phyloP scores from a whole-genome alignment of 768 basidiomycete genomes.

The Kondoa malvinella region DNA sequence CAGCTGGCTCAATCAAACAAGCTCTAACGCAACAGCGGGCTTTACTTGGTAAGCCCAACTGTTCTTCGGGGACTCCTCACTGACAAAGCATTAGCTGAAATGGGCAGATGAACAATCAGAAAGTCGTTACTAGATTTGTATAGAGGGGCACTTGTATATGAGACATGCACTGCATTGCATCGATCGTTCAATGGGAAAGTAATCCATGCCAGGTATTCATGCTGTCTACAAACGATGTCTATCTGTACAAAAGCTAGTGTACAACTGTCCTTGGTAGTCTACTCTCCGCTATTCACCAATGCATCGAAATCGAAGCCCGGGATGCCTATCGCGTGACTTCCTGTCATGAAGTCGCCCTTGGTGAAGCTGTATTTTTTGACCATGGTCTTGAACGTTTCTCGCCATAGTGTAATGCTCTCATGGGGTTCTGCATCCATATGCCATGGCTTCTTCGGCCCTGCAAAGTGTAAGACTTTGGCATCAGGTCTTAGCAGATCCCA shows the following conservation, averaged over 20 bases:
- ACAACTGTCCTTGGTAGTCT: too few species aligned
- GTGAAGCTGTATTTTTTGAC: neutral
- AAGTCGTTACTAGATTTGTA: too few species aligned
- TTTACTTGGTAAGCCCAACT: too few species aligned
- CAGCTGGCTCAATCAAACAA: neutral
- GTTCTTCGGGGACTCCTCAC: too few species aligned
- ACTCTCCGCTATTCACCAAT: too few species aligned
- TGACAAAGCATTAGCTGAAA: neutral
- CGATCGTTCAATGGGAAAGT: too few species aligned
- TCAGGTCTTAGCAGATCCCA: slow-evolving; percentile 7
- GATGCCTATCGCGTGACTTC: neutral
- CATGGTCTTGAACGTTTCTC: neutral
- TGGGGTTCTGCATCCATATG: neutral
- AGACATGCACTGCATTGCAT: too few species aligned
- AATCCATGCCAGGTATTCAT: too few species aligned
- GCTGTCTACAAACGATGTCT: too few species aligned
- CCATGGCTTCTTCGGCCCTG: slow-evolving; percentile 2
- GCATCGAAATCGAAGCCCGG: neutral
- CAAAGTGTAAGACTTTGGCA: neutral
- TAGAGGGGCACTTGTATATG: too few species aligned
- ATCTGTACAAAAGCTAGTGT: too few species aligned
- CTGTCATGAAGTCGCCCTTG: neutral
- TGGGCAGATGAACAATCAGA: neutral
- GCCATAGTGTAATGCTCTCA: neutral
- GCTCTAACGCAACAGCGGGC: too few species aligned